These are phyloP conservation scores for Medicago ruthenica DNA, from an alignment of 306 rosid genomes.

Conservation along the genomic window DNA sequence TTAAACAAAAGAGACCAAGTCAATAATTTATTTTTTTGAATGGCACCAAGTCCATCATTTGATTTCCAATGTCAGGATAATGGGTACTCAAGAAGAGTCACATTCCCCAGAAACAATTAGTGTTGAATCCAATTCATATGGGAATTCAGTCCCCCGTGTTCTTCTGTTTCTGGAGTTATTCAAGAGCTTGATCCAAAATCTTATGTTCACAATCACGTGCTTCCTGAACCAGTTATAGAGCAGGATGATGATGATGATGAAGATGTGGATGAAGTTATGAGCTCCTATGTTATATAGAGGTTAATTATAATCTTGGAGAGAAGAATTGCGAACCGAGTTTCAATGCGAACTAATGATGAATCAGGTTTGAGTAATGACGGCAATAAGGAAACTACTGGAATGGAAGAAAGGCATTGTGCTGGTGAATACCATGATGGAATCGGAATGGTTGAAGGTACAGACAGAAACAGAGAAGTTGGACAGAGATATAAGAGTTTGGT, in stretches of 20 bases:
- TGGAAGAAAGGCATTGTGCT: slow-evolving; percentile 53
- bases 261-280: slow-evolving; percentile 71
- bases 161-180: slow-evolving; percentile 70
- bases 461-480: slow-evolving; percentile 67
- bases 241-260: slow-evolving; percentile 67
- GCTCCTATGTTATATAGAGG: slow-evolving; percentile 92
- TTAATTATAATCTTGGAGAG: slow-evolving; percentile 64
- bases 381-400: slow-evolving; percentile 48
- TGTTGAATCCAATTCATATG: slow-evolving; percentile 64
- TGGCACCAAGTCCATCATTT: slow-evolving; percentile 28
- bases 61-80: slow-evolving; percentile 53
- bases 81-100: slow-evolving; percentile 58
- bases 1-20: slow-evolving; percentile 53
- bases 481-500: slow-evolving; percentile 76
- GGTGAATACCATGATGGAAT: slow-evolving; percentile 47
- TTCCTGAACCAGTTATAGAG: slow-evolving; percentile 50
- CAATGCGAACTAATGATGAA: slow-evolving; percentile 64
- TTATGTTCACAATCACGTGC: slow-evolving; percentile 47
- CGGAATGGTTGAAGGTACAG: slow-evolving; percentile 46
- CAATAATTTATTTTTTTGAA: no score
- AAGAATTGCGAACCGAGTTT: slow-evolving; percentile 61
- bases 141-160: slow-evolving; percentile 73
- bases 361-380: slow-evolving; percentile 47
- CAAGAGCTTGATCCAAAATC: slow-evolving; percentile 63
- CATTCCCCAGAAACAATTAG: slow-evolving; percentile 78